A percentile compares a stretch with the other conserved stretches of the same genome.
Evolutionary conservation across 2,329 filamentous ascomycete genomes (phyloP).

Genomic region (Pseudopithomyces chartarum): DNA sequence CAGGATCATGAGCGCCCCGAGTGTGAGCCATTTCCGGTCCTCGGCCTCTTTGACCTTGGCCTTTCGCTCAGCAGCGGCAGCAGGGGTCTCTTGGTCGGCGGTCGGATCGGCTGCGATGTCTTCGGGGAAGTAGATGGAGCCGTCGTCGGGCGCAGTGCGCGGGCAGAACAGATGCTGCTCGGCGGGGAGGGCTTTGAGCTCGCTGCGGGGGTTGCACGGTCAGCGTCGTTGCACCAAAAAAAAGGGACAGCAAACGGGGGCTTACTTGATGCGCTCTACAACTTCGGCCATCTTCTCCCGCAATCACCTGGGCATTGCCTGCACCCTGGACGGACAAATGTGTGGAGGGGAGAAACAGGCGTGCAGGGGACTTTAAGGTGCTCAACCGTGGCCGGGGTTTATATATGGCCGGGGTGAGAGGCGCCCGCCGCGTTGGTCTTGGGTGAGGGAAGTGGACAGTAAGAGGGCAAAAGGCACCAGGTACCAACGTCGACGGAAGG

Average conservation of each 20-base stretch:
- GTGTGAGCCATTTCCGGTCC: constrained; percentile 46
- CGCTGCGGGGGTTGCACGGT: constrained; percentile 30
- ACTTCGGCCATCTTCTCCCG: constrained; percentile 37
- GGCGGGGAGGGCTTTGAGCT: constrained; percentile 44
- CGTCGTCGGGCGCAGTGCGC: constrained; percentile 40
- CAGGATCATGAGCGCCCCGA: constrained; percentile 52
- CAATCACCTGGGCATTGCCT: constrained; percentile 16
- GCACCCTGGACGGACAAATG: background rate
- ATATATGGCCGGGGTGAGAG: background rate
- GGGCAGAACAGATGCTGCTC: constrained; percentile 57
- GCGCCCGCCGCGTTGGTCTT: background rate
- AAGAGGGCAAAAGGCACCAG: background rate
- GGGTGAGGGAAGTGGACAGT: background rate
- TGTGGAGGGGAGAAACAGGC: too few species aligned
- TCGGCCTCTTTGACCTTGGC: constrained; percentile 45
- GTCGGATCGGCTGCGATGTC: constrained; percentile 41
- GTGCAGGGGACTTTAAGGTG: too few species aligned
- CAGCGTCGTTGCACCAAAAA: background rate
- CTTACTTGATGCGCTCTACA: constrained; percentile 42
- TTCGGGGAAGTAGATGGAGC: constrained; percentile 50
- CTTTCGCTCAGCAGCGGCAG: constrained; percentile 33
- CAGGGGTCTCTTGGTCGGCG: constrained; percentile 32
- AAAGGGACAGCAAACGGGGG: background rate
- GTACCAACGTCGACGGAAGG: constrained; percentile 3
- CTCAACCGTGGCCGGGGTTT: too few species aligned